A percentile compares a stretch with the other conserved stretches of the same genome.
These are phyloP conservation scores for Colletotrichum godetiae DNA, from an alignment of 2,329 filamentous ascomycete genomes.

Conservation along the genomic window DNA sequence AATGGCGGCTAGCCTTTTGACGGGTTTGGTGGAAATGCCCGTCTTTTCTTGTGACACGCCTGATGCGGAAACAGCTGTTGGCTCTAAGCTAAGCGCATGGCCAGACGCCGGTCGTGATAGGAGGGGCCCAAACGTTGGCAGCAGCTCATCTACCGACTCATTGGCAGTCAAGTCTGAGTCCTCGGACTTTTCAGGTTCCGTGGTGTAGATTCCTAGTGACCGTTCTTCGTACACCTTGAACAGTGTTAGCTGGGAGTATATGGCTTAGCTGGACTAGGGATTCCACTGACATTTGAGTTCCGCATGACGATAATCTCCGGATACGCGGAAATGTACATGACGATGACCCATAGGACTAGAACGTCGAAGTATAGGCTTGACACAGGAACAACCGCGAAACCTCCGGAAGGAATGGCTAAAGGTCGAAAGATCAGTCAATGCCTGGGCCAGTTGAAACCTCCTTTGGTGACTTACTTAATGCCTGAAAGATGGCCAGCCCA, in stretches of 20 bases:
- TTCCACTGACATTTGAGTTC: conserved; percentile 56
- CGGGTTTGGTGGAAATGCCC: conserved; percentile 57
- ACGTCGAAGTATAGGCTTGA: conserved; percentile 66
- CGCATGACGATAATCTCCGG: conserved; percentile 73
- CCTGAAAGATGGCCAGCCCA: conserved; percentile 74
- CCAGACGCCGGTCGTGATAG: conserved; percentile 27
- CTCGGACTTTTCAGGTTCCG: conserved; percentile 42
- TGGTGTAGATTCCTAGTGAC: conserved; percentile 69
- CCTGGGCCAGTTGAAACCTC: not conserved
- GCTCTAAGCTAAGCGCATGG: not conserved
- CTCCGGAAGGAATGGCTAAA: conserved; percentile 70
- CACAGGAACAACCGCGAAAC: conserved; percentile 74
- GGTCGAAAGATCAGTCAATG: not conserved
- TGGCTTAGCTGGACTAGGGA: not conserved
- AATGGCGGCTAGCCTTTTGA: conserved; percentile 36
- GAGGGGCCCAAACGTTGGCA: conserved; percentile 10
- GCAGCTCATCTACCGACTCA: conserved; percentile 42
- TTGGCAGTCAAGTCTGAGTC: conserved; percentile 34
- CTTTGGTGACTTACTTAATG: conserved; percentile 55
- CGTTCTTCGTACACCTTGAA: conserved; percentile 77
- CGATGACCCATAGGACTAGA: conserved; percentile 70
- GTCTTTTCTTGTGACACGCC: conserved; percentile 45
- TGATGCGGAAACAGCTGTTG: conserved; percentile 37
- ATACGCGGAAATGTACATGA: conserved; percentile 75
- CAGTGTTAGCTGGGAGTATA: not conserved